These are phyloP conservation scores for Solidago caesia DNA, from an alignment of 129 eudicot species.

Conservation along the genomic window DNA sequence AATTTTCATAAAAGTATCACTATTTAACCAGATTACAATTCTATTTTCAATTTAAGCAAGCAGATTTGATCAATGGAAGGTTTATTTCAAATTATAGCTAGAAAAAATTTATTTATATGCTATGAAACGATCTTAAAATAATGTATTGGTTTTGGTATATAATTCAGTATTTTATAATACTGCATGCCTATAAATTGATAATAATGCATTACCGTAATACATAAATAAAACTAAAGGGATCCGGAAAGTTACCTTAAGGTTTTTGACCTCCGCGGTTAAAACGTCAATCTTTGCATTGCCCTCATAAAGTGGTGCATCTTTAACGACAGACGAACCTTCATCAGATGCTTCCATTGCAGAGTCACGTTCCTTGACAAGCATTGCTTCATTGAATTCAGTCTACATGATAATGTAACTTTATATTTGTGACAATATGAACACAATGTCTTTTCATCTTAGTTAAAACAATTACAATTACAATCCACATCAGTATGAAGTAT, in stretches of 20 bases:
- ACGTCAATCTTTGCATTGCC: slow-evolving; percentile 69
- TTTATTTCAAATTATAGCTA: slow-evolving; percentile 3
- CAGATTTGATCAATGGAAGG: slow-evolving; percentile 5
- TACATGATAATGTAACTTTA: slow-evolving; percentile 36
- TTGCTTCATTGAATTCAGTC: slow-evolving; percentile 74
- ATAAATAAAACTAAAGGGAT: not conserved
- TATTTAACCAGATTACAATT: not conserved
- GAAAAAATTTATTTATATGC: not conserved
- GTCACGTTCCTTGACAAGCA: slow-evolving; percentile 62
- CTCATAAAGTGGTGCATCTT: slow-evolving; percentile 64
- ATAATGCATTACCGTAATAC: not conserved
- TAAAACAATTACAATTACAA: slow-evolving; percentile 20
- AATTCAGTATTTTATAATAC: slow-evolving; percentile 21
- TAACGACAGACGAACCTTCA: slow-evolving; percentile 51
- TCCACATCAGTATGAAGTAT: not conserved
- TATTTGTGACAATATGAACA: slow-evolving; percentile 22
- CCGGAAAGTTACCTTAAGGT: slow-evolving; percentile 53
- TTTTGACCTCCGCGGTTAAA: slow-evolving; percentile 56
- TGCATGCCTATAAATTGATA: not conserved
- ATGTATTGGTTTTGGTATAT: not conserved
- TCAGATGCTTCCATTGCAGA: slow-evolving; percentile 70
- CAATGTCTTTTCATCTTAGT: slow-evolving; percentile 12
- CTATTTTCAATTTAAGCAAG: slow-evolving; percentile 2
- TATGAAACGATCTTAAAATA: not conserved
- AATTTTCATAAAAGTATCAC: not conserved